Evolutionary conservation across 352 stramenopile species (phyloP).

Genomic region (Phytophthora idaei): DNA sequence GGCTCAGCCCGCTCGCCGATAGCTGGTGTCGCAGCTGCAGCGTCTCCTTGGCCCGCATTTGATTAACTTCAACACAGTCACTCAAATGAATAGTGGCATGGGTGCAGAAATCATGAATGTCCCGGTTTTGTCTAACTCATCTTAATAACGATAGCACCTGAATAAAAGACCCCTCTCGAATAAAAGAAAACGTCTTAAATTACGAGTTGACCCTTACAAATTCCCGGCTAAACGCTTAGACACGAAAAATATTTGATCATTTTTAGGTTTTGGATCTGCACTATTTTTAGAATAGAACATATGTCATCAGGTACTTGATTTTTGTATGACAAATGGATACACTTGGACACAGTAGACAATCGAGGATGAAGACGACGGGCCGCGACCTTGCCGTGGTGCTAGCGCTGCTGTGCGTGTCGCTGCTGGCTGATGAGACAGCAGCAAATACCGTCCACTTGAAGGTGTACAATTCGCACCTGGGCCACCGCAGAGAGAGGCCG

Average conservation of each 20-base stretch:
- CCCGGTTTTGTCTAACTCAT: constrained; percentile 2
- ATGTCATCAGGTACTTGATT: neutral
- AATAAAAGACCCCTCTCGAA: no score
- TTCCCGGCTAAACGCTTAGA: no score
- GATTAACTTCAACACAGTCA: constrained; percentile 9
- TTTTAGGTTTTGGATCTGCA: no score
- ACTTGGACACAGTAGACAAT: neutral
- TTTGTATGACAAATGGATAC: constrained; percentile 10
- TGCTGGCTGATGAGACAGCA: neutral
- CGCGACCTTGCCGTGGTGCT: neutral
- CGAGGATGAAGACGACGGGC: neutral
- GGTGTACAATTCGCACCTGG: constrained; percentile 4
- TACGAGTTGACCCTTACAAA: neutral
- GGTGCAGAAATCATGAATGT: neutral
- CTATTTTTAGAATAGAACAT: neutral
- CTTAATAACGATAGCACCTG: no score
- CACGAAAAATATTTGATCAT: no score
- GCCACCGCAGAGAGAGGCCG: neutral
- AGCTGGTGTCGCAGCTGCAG: constrained; percentile 83
- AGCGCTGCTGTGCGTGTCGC: neutral
- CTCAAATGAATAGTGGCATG: constrained; percentile 4
- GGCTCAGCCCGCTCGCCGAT: constrained; percentile 52
- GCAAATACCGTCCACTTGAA: constrained; percentile 13
- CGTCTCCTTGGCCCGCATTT: constrained; percentile 50
- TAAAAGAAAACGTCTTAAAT: neutral